A percentile compares a stretch with the other conserved stretches of the same genome.
These are phyloP conservation scores for Sporothrix variecibatus DNA, from an alignment of 2,329 filamentous ascomycete species.

Conservation along the genomic window DNA sequence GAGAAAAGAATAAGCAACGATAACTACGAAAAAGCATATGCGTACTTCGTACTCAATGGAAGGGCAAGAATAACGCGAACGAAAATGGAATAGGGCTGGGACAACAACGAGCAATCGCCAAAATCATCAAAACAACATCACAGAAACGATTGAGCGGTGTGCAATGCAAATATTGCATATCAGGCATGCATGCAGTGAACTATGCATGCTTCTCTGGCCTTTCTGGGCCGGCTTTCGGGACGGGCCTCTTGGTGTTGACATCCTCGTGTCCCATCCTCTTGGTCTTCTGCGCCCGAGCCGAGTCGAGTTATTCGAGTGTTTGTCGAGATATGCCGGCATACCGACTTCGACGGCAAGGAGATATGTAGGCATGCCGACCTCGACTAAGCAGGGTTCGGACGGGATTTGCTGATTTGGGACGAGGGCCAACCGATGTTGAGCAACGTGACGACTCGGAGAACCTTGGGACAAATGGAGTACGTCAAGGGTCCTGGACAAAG, in stretches of 20 bases:
- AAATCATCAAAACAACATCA: background rate
- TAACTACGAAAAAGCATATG: background rate
- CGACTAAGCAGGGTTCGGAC: background rate
- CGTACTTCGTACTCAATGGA: background rate
- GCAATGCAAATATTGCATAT: background rate
- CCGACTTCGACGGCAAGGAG: background rate
- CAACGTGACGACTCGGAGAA: background rate
- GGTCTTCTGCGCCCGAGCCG: background rate
- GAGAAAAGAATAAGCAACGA: background rate
- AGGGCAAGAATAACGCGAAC: background rate
- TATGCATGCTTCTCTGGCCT: background rate
- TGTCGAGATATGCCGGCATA: background rate
- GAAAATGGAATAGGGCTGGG: background rate
- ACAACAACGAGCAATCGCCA: background rate
- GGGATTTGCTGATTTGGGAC: background rate
- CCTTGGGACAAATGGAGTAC: background rate
- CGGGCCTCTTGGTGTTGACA: background rate
- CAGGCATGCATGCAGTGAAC: conserved; percentile 16
- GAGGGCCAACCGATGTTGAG: background rate
- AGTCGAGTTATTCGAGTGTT: background rate
- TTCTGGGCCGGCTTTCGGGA: background rate
- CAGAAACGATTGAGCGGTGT: conserved; percentile 16
- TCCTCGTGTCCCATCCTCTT: no score
- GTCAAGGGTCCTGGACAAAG: background rate
- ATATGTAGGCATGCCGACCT: background rate